A percentile compares a stretch with the other conserved stretches of the same genome.
Evolutionary conservation across 2,329 filamentous ascomycete species (phyloP).

Genomic region (Colletotrichum lupini): DNA sequence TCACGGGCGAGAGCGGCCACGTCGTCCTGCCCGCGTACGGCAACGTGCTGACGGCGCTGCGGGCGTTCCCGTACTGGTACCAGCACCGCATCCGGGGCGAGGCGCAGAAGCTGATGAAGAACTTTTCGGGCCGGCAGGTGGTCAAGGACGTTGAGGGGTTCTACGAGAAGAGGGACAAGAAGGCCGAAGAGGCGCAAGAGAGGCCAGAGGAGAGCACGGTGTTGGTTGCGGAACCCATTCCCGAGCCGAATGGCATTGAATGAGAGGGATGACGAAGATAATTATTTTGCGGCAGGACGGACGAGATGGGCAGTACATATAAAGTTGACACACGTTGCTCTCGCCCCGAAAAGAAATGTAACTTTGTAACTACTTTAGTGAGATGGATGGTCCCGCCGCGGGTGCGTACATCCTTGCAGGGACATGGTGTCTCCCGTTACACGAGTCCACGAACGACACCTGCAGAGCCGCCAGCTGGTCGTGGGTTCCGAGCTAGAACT

Average conservation of each 20-base stretch:
- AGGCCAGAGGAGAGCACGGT: slow-evolving; percentile 48
- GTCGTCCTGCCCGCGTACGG: slow-evolving; percentile 63
- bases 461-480: background rate
- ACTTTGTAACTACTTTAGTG: background rate
- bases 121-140: slow-evolving; percentile 59
- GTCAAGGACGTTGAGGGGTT: slow-evolving; percentile 55
- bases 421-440: background rate
- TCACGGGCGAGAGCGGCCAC: slow-evolving; percentile 67
- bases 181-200: slow-evolving; percentile 35
- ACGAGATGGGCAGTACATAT: background rate
- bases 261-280: background rate
- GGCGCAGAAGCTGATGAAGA: slow-evolving; percentile 53
- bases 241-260: background rate
- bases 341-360: background rate
- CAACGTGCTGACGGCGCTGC: slow-evolving; percentile 53
- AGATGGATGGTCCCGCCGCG: background rate
- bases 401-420: background rate
- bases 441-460: background rate
- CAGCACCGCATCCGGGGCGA: slow-evolving; percentile 62
- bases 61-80: slow-evolving; percentile 72
- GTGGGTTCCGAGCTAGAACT: background rate
- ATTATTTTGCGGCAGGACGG: background rate
- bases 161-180: slow-evolving; percentile 45
- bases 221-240: slow-evolving; percentile 43
- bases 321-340: background rate